These are phyloP conservation scores for Cercospora zeae-maydis DNA, from an alignment of 2,329 filamentous ascomycete genomes.

Conservation along the genomic window DNA sequence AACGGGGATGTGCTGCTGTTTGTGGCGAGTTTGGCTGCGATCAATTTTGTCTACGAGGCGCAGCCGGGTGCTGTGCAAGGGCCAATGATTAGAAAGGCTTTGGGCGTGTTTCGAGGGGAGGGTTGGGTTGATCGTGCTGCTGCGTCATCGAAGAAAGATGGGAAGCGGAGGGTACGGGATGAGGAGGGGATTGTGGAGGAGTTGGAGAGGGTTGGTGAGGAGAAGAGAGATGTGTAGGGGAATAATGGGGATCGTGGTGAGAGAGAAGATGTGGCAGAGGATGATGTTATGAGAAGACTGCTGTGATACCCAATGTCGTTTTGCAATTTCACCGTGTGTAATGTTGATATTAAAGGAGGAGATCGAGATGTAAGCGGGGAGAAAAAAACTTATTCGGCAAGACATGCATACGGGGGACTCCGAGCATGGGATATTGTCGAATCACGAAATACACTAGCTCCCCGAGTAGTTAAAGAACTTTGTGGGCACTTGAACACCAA, in stretches of 20 bases:
- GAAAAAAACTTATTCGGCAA: too few relatives aligned
- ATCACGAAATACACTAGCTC: too few relatives aligned
- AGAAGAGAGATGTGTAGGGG: not conserved
- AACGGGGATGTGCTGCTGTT: slow-evolving; percentile 85
- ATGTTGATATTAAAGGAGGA: not conserved
- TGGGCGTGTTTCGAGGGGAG: slow-evolving; percentile 71
- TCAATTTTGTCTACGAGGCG: slow-evolving; percentile 73
- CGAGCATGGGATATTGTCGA: too few relatives aligned
- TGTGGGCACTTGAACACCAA: too few relatives aligned
- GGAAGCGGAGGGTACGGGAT: slow-evolving; percentile 9
- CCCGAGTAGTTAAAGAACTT: too few relatives aligned
- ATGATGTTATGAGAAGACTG: not conserved
- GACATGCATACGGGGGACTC: too few relatives aligned
- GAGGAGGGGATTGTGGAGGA: slow-evolving; percentile 21
- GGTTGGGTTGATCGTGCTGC: slow-evolving; percentile 64
- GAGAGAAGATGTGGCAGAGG: not conserved
- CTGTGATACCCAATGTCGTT: slow-evolving; percentile 2
- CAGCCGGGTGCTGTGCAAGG: slow-evolving; percentile 66
- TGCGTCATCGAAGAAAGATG: slow-evolving; percentile 13
- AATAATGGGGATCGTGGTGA: not conserved
- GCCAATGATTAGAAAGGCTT: slow-evolving; percentile 63
- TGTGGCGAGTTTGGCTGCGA: slow-evolving; percentile 70
- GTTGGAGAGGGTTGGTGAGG: slow-evolving; percentile 5
- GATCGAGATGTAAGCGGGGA: not conserved
- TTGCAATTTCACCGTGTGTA: not conserved